Conservation (phyloP, 331 rosid species). For the Erythrophleum ivorense region DNA sequence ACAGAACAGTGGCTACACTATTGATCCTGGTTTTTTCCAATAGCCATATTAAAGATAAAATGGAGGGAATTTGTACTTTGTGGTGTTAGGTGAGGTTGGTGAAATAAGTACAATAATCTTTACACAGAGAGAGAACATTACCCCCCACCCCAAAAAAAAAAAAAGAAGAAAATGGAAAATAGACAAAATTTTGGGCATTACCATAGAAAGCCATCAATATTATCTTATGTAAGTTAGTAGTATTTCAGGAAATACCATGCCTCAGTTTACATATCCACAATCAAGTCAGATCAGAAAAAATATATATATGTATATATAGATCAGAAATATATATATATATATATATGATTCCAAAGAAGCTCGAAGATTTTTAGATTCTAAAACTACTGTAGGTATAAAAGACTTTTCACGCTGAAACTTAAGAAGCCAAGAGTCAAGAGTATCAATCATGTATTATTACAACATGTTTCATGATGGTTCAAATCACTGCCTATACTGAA, state of each 20-base stretch:
- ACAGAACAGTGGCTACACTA: background rate
- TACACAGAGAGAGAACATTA: background rate
- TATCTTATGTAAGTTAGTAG: background rate
- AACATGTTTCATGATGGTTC: background rate
- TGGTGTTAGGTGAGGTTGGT: background rate
- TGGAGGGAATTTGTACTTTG: background rate
- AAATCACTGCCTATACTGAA: background rate
- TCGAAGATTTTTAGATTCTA: slow-evolving; percentile 8
- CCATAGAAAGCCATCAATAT: background rate
- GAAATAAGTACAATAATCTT: background rate
- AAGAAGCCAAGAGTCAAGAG: background rate
- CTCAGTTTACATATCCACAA: background rate
- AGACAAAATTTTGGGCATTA: background rate
- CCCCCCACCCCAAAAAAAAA: background rate
- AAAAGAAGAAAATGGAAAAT: slow-evolving; percentile 3
- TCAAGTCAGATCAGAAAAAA: background rate
- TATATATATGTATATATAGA: background rate
- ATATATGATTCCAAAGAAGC: background rate
- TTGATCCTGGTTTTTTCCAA: background rate
- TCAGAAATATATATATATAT: background rate
- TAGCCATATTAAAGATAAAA: background rate
- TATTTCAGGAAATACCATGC: slow-evolving; percentile 20
- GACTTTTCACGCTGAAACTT: background rate
- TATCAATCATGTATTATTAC: slow-evolving; percentile 15
- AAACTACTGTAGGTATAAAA: slow-evolving; percentile 4